Evolutionary conservation across 1,284 basidiomycete genomes (phyloP), one percentile per base, ranked within the genome.

Genomic region (Malassezia cuniculi): DNA sequence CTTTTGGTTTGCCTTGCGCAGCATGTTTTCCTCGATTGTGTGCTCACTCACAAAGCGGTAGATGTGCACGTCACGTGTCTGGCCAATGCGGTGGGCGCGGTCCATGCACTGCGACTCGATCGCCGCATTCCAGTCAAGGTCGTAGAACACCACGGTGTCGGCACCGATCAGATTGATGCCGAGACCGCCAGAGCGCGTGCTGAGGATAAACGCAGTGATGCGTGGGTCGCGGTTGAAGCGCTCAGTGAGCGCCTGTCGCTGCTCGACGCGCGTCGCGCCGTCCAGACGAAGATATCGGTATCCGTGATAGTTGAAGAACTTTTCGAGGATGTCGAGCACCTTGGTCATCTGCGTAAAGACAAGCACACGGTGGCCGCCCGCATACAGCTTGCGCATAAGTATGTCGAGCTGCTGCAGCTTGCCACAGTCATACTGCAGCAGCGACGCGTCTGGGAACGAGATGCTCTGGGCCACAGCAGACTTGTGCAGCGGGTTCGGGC

Each of bases 331-430:
- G 68, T 95, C 89, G 39, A 95, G 74, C 25, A 95, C 82, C 43
- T 77, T 76, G 16, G 89, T 94, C 89, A 95, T 95, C 62, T 95
- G 89, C 0, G 89, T 95, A 68, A 95, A 95, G 55, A 95, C 90
- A 33, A 95, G 74, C 16, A 85, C 76, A 1, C 89, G 81, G 63
- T 94, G 87, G 0, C 85, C 85, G 3, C 78, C 84, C 0, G 77
- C 77, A 60, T 89, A 86, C 63, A 80, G 81, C 59, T 83, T 78
- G 16, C 85, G 78, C 29, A 95, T 74, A 21, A 95, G 73, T 17
- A 72, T 71, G 21, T 79, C 77, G 3, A 95, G 76, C 49, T 81
- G 76, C 61, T 94, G 89, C 12, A 95, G 74, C 68, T 95, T 95
- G 34, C 89, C 89, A 57, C 90, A 94, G 68, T 95, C 89, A 68